Evolutionary conservation across 768 basidiomycete species (phyloP), one percentile per base, ranked within the genome.

Genomic region (Albatrellus ellisii): DNA sequence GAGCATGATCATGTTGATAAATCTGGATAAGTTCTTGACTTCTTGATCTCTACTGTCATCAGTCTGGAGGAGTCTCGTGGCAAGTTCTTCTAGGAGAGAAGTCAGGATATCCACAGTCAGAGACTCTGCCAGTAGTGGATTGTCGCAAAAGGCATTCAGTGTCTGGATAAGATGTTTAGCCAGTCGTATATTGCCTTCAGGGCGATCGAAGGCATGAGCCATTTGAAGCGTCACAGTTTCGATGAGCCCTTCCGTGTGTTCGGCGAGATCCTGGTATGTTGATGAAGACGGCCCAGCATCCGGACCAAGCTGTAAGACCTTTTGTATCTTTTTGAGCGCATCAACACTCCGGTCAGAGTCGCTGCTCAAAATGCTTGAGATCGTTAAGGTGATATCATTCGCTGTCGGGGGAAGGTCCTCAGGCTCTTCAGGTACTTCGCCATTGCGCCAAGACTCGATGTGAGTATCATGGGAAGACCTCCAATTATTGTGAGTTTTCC

Each of bases 151-250:
- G 20, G 85, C 84, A 53, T 92, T 91, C 22, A 97, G 73, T 0
- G 92, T 92, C 59, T 97, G 92, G 48, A 98, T 94, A 41, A 98
- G 74, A 59, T 98, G 95, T 61, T 99, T 99, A 36, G 92, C 89
- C 7, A 99, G 68, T 29, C 95, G 75, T 64, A 95, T 91, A 53
- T 89, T 88, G 48, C 84, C 79, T 22, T 83, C 77, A 2, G 79
- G 79, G 36, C 75, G 73, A 39, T 90, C 86, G 56, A 97, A 98
- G 15, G 90, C 78, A 57, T 89, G 85, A 8, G 84, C 74, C 86
- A 94, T 88, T 54, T 92, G 85, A 20, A 86, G 67, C 3, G 86
- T 84, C 53, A 99, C 80, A 1, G 88, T 89, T 56, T 92, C 88
- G 25, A 94, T 75, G 33, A 99, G 63, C 11, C 85, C 83, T 58